Evolutionary conservation across 1,139 yeast genomes (phyloP), one percentile per base, ranked within the genome.

Genomic region (Torulaspora pretoriensis): DNA sequence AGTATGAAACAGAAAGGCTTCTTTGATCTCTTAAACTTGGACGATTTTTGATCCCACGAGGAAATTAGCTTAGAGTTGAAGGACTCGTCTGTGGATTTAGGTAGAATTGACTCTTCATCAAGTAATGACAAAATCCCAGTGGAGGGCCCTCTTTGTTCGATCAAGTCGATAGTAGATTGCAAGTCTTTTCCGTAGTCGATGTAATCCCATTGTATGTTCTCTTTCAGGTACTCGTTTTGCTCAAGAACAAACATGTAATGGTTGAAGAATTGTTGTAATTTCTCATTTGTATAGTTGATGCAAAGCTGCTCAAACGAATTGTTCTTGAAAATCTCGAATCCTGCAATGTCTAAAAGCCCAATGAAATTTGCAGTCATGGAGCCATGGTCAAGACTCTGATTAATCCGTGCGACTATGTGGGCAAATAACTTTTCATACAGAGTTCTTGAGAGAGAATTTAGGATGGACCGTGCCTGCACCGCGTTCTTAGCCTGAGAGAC

Each of bases 201-300:
- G 54, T 86, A 94, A 56, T 89, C 84, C 99, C 99, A 94, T 53
- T 87, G 90, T 47, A 94, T 92, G 54, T 89, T 87, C 68, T 94
- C 98, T 46, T 89, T 78, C 50, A 90, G 70, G 60, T 94, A 94
- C 67, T 94, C 98, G 61, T 90, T 90, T 67, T 94, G 99, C 65
- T 94, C 99, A 34, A 94, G 73, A 10, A 90, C 95, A 69, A 94
- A 94, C 78, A 95, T 90, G 65, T 92, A 97, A 64, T 94, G 98
- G 62, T 94, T 94, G 75, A 94, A 94, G 61, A 89, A 92, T 64
- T 94, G 98, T 66, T 94, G 98, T 37, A 94, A 72, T 61, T 87
- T 89, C 67, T 94, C 99, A 65, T 94, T 94, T 40, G 98, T 92
- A 64, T 87, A 92, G 61, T 94, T 94, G 62, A 94, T 94, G 68